A percentile compares a stretch with the other conserved stretches of the same genome.
Evolutionary conservation across 805 yeast genomes (phyloP).

Genomic region (Yamadazyma ubonensis): DNA sequence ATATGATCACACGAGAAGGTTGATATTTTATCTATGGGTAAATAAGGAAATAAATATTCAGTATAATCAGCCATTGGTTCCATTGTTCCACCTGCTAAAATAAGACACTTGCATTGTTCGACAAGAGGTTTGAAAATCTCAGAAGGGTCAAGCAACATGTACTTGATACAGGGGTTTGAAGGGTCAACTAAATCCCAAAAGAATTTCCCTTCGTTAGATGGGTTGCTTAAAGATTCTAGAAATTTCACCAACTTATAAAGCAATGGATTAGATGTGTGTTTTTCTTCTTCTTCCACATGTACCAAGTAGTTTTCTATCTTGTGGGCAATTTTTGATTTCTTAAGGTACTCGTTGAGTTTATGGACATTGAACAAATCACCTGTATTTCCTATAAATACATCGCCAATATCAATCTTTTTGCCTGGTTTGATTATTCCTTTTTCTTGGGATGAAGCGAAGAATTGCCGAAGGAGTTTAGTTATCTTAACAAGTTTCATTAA

Average conservation of each 20-base stretch:
- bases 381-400: constrained; percentile 57
- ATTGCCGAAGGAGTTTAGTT: constrained; percentile 50
- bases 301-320: constrained; percentile 75
- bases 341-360: constrained; percentile 62
- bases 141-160: constrained; percentile 79
- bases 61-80: constrained; percentile 77
- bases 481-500: constrained; percentile 62
- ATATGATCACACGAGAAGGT: constrained; percentile 80
- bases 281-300: no score
- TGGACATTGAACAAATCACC: constrained; percentile 72
- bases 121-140: constrained; percentile 65
- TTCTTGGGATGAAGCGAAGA: constrained; percentile 34
- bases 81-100: constrained; percentile 95
- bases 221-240: constrained; percentile 63
- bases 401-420: constrained; percentile 45
- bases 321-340: constrained; percentile 72
- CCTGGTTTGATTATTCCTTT: constrained; percentile 48
- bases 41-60: constrained; percentile 62
- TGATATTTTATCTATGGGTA: constrained; percentile 37
- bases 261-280: constrained; percentile 53
- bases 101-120: constrained; percentile 62
- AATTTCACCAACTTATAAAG: constrained; percentile 68
- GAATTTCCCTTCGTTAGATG: constrained; percentile 75
- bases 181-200: constrained; percentile 53
- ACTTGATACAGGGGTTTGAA: constrained; percentile 45